A percentile compares a stretch with the other conserved stretches of the same genome.
phyloP scores from a whole-genome alignment of 306 rosid species.

The Cucumis sativus region Cucumber_9930_V3 NC_026658.2:1922501-1923000 shows the following conservation, averaged over 20 bases:
- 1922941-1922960: too few relatives aligned
- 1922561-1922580: constrained; percentile 70
- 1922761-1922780: neutral
- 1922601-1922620: constrained; percentile 54
- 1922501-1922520: constrained; percentile 32
- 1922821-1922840: neutral
- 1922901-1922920: too few relatives aligned
- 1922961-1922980: too few relatives aligned
- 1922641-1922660: constrained; percentile 28
- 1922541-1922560: constrained; percentile 66
- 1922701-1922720: constrained; percentile 58
- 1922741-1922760: constrained; percentile 32
- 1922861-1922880: neutral
- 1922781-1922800: neutral
- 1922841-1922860: neutral
- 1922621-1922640: constrained; percentile 44
- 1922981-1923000: too few relatives aligned
- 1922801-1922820: neutral
- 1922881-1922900: neutral
- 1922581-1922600: constrained; percentile 39
- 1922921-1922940: too few relatives aligned
- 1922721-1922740: constrained; percentile 72
- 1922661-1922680: constrained; percentile 51
- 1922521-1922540: constrained; percentile 61
- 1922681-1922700: constrained; percentile 47